Conservation (phyloP, 192 early-diverging fungal genomes). For the Dimargaris cristalligena region DNA sequence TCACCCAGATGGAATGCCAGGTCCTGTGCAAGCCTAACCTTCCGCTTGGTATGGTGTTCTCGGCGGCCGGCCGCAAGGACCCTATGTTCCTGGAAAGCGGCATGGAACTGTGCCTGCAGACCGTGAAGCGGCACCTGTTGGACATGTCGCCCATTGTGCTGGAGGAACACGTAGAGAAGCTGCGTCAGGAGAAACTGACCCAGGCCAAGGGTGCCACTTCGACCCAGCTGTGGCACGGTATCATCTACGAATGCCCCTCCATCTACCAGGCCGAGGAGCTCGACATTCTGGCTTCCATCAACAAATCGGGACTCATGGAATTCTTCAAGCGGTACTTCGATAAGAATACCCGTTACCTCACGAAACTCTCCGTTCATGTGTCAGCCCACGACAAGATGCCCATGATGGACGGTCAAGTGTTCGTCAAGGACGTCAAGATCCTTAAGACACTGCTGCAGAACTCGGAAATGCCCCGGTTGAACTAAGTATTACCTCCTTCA, state of each 20-base stretch:
- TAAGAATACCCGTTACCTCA: background rate
- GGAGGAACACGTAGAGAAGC: background rate
- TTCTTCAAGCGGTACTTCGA: constrained; percentile 9
- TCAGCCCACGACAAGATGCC: constrained; percentile 5
- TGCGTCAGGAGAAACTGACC: background rate
- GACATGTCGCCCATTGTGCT: constrained; percentile 1
- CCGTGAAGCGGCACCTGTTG: background rate
- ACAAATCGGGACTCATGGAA: constrained; percentile 3
- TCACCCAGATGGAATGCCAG: background rate
- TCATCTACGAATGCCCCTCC: constrained; percentile 2
- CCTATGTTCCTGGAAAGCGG: constrained; percentile 1
- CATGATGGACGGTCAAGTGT: constrained; percentile 7
- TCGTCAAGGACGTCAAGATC: background rate
- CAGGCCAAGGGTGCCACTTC: constrained; percentile 1
- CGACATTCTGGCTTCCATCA: constrained; percentile 8
- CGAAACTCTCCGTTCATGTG: constrained; percentile 5
- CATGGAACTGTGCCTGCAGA: constrained; percentile 10
- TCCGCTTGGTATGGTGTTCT: background rate
- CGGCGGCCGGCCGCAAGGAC: background rate
- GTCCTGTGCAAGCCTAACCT: constrained; percentile 3
- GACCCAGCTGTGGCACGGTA: background rate
- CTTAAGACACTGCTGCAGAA: background rate
- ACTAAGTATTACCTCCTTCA: background rate
- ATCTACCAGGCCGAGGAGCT: constrained; percentile 8
- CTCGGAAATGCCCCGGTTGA: background rate